Conservation (phyloP, 495 filamentous ascomycete species). For the Hypoxylon crocopeplum region DNA sequence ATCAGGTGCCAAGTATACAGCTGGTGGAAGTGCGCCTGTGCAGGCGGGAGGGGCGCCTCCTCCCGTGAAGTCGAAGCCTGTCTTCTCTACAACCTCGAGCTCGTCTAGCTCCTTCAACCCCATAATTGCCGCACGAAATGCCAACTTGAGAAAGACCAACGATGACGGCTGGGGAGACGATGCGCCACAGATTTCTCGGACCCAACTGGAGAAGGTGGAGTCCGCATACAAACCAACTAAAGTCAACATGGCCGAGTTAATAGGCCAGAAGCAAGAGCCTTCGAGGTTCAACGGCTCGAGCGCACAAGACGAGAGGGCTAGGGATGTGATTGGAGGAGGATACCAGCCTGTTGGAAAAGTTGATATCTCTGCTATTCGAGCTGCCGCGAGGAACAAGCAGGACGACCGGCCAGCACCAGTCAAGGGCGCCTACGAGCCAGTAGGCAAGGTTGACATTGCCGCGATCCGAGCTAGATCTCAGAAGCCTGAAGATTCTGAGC, state of each 20-base stretch:
- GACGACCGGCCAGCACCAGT: constrained; percentile 83
- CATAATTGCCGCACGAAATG: constrained; percentile 58
- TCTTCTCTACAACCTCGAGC: constrained; percentile 77
- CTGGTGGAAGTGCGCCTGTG: constrained; percentile 58
- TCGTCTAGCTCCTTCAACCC: constrained; percentile 71
- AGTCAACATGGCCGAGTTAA: constrained; percentile 83
- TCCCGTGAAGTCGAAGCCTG: constrained; percentile 82
- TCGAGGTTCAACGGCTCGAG: constrained; percentile 57
- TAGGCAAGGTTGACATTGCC: constrained; percentile 94
- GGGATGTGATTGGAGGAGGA: constrained; percentile 80
- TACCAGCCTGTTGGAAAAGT: constrained; percentile 98
- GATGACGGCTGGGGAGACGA: constrained; percentile 89
- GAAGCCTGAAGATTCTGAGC: constrained; percentile 56
- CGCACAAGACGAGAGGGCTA: constrained; percentile 46
- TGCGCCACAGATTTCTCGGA: constrained; percentile 85
- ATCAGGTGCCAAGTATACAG: constrained; percentile 92
- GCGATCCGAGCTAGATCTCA: constrained; percentile 86
- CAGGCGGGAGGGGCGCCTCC: constrained; percentile 66
- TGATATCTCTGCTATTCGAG: constrained; percentile 87
- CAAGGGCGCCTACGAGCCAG: constrained; percentile 90
- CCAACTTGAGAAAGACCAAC: constrained; percentile 49
- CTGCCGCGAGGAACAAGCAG: constrained; percentile 71
- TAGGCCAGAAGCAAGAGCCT: constrained; percentile 69
- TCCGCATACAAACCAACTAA: constrained; percentile 93
- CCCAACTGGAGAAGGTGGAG: constrained; percentile 89